Evolutionary conservation across 2,329 filamentous ascomycete species (phyloP), one percentile per base, ranked within the genome.

Genomic region (Westerdykella sp.): DNA sequence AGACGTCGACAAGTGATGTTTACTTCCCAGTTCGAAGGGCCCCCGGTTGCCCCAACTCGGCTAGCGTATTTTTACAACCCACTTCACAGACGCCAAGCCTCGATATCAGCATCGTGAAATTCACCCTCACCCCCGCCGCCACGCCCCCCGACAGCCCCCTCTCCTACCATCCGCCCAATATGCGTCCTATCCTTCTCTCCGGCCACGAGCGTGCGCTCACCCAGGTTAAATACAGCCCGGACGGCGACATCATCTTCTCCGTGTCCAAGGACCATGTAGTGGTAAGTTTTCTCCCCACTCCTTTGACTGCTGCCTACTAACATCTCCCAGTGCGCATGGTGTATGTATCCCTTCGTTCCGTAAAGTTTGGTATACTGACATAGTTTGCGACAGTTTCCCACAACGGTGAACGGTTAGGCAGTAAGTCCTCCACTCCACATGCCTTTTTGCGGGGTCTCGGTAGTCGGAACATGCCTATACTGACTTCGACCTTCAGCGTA

Each of bases 141-240:
- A 51, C 32, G 43, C 46, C 46, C 47, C 37, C 47, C 45, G 50
- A 49, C 52, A 51, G 50, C 41, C 49, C 49, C 47, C 46, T 44
- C 44, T 41, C 35, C 23, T 13, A 42, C 49, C 40, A 41, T 37
- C 42, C 46, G 45, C 47, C 47, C 54, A 60, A 51, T 36, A 98
- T 98, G 93, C 88, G 93, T 77, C 93, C 93, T 67, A 94, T 96
- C 72, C 78, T 98, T 62, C 80, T 98, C 63, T 84, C 88, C 69
- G 93, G 93, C 72, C 93, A 98, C 82, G 89, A 95, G 79, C 86
- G 89, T 76, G 87, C 89, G 73, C 80, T 95, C 72, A 95, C 88
- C 68, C 89, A 96, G 73, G 91, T 96, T 72, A 87, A 83, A 83
- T 88, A 77, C 63, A 68, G 67, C 50, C 81, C 82, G 71, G 93